Percentiles rank a stretch among this genome's conserved stretches.
Conservation (phyloP, 768 basidiomycete species). For the Mycena kentingensis region DNA sequence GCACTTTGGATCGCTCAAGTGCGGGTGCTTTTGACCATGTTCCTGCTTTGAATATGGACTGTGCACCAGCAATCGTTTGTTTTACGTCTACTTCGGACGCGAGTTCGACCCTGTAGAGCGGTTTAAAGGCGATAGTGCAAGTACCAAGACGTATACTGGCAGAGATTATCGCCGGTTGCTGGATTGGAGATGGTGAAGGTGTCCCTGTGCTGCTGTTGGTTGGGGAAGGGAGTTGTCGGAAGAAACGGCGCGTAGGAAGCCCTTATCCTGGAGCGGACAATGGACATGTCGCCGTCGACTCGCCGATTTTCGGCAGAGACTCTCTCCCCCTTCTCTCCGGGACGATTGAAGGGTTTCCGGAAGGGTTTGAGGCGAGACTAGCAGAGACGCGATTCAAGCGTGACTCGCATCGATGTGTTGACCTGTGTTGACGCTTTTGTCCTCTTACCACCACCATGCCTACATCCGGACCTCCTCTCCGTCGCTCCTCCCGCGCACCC, state of each 20-base stretch:
- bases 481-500: conserved; percentile 55
- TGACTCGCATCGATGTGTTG: no score
- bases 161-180: conserved; percentile 62
- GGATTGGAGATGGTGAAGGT: conserved; percentile 67
- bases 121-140: background rate
- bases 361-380: no score
- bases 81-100: conserved; percentile 55
- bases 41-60: conserved; percentile 63
- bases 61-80: conserved; percentile 53
- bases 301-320: background rate
- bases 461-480: conserved; percentile 42
- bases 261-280: conserved; percentile 5
- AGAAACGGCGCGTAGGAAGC: conserved; percentile 11
- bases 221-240: conserved; percentile 12
- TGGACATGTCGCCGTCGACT: conserved; percentile 3
- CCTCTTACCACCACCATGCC: conserved; percentile 18
- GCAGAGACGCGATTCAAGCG: no score
- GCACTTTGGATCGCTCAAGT: conserved; percentile 61
- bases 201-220: conserved; percentile 7
- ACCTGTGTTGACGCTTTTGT: conserved; percentile 1
- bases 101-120: conserved; percentile 50
- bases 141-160: conserved; percentile 50
- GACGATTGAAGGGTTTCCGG: no score
- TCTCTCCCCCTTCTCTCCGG: no score
- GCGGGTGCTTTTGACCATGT: conserved; percentile 69